These are phyloP conservation scores for Naganishia friedmannii DNA, from an alignment of 768 basidiomycete genomes.

Conservation along the genomic window DNA sequence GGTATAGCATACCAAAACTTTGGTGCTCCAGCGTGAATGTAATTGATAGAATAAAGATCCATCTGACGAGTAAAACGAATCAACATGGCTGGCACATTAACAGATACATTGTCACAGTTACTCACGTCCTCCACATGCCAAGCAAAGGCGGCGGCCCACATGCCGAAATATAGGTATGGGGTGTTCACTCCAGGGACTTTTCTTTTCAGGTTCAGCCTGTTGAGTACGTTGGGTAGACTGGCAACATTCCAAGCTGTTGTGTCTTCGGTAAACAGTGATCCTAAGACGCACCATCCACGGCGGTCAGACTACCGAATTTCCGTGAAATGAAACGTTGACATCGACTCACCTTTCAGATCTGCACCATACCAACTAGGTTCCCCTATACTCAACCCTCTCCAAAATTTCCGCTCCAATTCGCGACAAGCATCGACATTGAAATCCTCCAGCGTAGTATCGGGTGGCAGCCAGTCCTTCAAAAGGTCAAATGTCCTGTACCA, in stretches of 20 bases:
- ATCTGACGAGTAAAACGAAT: conserved; percentile 54
- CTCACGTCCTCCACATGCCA: conserved; percentile 93
- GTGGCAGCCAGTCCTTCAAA: conserved; percentile 71
- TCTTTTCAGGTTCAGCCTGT: conserved; percentile 65
- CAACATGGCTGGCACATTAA: neutral
- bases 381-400: conserved; percentile 84
- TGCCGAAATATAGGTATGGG: conserved; percentile 96
- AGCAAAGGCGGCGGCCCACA: conserved; percentile 98
- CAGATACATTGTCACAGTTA: neutral
- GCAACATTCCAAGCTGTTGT: conserved; percentile 93
- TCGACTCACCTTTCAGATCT: conserved; percentile 71
- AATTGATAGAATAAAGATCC: conserved; percentile 98
- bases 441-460: conserved; percentile 66
- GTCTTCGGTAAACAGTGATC: conserved; percentile 62
- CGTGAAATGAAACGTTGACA: conserved; percentile 26
- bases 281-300: conserved; percentile 29
- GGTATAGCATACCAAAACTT: conserved; percentile 95
- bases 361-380: conserved; percentile 97
- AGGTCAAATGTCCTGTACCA: conserved; percentile 75
- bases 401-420: conserved; percentile 81
- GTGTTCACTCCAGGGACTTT: conserved; percentile 92
- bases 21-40: conserved; percentile 95
- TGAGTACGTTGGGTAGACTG: conserved; percentile 77
- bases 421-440: conserved; percentile 86
- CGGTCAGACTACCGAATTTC: conserved; percentile 46